Conservation (phyloP, 2,329 filamentous ascomycete species). For the Sarocladium brachiariae region DNA sequence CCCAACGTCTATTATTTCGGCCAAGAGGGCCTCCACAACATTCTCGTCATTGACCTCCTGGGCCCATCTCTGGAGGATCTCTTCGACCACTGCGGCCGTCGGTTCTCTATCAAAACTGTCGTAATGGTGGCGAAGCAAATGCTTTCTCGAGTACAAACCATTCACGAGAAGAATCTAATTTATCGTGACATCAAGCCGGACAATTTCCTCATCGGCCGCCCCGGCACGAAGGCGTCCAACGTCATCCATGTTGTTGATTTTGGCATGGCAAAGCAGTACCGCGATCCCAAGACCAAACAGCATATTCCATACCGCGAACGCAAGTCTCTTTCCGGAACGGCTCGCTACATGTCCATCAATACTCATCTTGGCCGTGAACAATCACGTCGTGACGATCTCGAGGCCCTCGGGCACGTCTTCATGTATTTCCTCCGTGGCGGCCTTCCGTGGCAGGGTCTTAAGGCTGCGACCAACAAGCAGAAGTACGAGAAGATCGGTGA, state of each 20-base stretch:
- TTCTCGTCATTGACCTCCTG: slow-evolving; percentile 93
- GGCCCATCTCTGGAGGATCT: slow-evolving; percentile 93
- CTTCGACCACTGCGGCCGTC: slow-evolving; percentile 93
- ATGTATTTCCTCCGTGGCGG: slow-evolving; percentile 69
- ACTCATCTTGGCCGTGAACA: slow-evolving; percentile 95
- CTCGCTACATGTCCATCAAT: slow-evolving; percentile 99
- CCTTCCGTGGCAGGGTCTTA: slow-evolving; percentile 65
- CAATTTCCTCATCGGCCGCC: slow-evolving; percentile 95
- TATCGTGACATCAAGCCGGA: slow-evolving; percentile 99
- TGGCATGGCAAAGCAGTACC: slow-evolving; percentile 99
- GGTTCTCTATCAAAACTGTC: slow-evolving; percentile 95
- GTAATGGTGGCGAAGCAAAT: slow-evolving; percentile 99
- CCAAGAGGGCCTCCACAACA: slow-evolving; percentile 97
- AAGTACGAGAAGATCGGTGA: slow-evolving; percentile 99
- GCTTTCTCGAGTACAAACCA: slow-evolving; percentile 86
- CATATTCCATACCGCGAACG: slow-evolving; percentile 97
- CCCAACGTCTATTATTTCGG: slow-evolving; percentile 99
- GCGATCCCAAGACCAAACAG: slow-evolving; percentile 97
- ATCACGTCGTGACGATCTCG: slow-evolving; percentile 89
- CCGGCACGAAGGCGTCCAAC: slow-evolving; percentile 88
- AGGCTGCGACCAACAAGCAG: slow-evolving; percentile 77
- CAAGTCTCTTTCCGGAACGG: slow-evolving; percentile 93
- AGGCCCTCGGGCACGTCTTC: slow-evolving; percentile 73
- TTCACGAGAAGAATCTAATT: slow-evolving; percentile 98
- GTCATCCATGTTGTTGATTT: slow-evolving; percentile 99